Percentiles rank a stretch among this genome's conserved stretches.
phyloP scores from a whole-genome alignment of 2,329 filamentous ascomycete species.

The Thermothelomyces thermophilus region DNA sequence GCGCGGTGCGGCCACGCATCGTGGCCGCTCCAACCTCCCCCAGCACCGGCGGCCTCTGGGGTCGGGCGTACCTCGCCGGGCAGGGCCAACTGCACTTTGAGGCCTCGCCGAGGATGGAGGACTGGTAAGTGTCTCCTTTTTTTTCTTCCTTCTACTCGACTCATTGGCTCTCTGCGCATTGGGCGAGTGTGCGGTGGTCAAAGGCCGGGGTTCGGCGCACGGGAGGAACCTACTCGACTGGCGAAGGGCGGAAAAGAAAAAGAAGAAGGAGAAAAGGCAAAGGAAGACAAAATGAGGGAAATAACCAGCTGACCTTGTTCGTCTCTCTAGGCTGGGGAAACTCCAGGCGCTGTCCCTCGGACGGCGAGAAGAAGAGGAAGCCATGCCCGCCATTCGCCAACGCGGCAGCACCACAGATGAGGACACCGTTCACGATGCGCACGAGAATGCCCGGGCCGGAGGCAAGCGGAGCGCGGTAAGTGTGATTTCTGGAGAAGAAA shows the following conservation, averaged over 20 bases:
- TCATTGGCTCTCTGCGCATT: too few relatives aligned
- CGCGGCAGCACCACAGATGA: not conserved
- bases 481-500: too few relatives aligned
- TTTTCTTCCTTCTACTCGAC: too few relatives aligned
- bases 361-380: not conserved
- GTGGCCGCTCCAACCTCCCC: not conserved
- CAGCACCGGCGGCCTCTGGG: not conserved
- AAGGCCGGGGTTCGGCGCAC: too few relatives aligned
- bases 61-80: conserved; percentile 2
- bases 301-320: not conserved
- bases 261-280: too few relatives aligned
- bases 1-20: not conserved
- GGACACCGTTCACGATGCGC: not conserved
- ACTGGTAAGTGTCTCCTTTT: not conserved
- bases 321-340: not conserved
- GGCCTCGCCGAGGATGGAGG: conserved; percentile 4
- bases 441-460: conserved; percentile 1
- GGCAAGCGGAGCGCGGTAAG: conserved; percentile 8
- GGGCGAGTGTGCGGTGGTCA: too few relatives aligned
- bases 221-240: too few relatives aligned
- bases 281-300: too few relatives aligned
- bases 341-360: conserved; percentile 10
- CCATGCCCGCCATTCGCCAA: not conserved
- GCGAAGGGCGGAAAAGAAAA: too few relatives aligned
- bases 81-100: not conserved